Evolutionary conservation across 768 basidiomycete species (phyloP), one percentile per base, ranked within the genome.

Genomic region (Tricholoma furcatifolium): DNA sequence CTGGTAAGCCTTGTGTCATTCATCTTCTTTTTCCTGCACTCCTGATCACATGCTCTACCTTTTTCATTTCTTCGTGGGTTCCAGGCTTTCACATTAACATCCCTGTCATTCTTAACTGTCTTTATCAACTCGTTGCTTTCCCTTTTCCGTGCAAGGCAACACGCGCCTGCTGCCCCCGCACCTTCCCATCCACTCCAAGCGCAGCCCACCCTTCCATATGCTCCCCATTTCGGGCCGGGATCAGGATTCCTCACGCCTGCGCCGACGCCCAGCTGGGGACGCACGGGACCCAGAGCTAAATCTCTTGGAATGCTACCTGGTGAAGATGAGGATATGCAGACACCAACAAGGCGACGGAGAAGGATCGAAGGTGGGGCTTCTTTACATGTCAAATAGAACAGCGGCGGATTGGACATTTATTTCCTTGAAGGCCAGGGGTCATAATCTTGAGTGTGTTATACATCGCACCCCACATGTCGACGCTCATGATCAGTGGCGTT

Each of bases 121-220:
- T 89, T 92, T 72, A 80, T 91, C 69, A 92, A 92, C 69, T 72
- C 87, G n/a, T 69, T 91, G 48, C 75, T 91, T 49, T 86, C 86
- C 32, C 75, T 91, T 35, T 91, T 89, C 67, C 87, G 90, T 47
- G 74, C 87, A 40, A 80, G 82, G 61, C 79, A 81, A 64, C 79
- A 80, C 32, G 76, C 80, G 60, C 64, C 63, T 55, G 65, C 62
- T 60, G 50, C 70, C 53, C 64, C 63, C 41, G 60, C 67, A 44
- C 65, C 67, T 43, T 65, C 63, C 47, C 70, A 67, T 49, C 54
- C 63, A 55, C 61, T 55, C 12, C 57, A 59, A 27, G 47, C 51
- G 17, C 70, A 71, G 54, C 69, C 69, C 52, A 43, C 53, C 23
- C 62, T 72, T 45, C 68, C 78, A 32, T 79, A 76, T 63, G 72